Evolutionary conservation across 2,329 filamentous ascomycete genomes (phyloP).

Genomic region (Neobulgaria alba): DNA sequence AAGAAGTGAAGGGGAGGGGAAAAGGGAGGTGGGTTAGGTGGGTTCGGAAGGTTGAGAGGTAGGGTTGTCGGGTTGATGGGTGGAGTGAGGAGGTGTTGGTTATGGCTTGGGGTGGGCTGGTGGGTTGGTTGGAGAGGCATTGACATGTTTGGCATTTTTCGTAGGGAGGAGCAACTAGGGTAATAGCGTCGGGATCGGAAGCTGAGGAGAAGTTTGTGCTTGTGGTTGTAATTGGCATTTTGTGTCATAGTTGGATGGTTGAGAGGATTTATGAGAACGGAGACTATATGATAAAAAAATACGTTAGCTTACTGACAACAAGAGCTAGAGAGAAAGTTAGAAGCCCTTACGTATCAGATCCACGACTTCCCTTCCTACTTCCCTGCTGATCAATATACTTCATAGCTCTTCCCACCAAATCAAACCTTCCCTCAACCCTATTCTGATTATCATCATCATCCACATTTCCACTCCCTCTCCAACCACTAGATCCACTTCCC

Average conservation of each 20-base stretch:
- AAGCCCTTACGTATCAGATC: no score
- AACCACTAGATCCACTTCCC: background rate
- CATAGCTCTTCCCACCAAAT: constrained; percentile 19
- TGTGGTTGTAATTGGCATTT: no score
- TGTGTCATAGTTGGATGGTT: no score
- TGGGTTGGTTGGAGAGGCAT: background rate
- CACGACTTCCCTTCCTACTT: constrained; percentile 7
- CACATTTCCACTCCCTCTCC: constrained; percentile 10
- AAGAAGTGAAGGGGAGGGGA: background rate
- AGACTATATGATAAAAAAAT: no score
- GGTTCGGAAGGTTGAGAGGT: constrained; percentile 18
- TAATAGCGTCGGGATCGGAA: no score
- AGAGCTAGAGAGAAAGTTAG: no score
- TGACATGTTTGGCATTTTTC: background rate
- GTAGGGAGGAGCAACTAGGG: constrained; percentile 4
- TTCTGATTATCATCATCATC: no score
- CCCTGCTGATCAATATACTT: constrained; percentile 17
- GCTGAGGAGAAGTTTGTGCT: no score
- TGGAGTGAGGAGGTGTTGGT: background rate
- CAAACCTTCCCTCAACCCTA: no score
- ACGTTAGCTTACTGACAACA: no score
- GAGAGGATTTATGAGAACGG: no score
- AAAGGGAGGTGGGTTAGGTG: constrained; percentile 15
- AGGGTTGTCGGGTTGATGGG: background rate
- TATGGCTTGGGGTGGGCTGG: background rate